phyloP scores from a whole-genome alignment of 257 asterid genomes.

The Lavandula angustifolia region DNA sequence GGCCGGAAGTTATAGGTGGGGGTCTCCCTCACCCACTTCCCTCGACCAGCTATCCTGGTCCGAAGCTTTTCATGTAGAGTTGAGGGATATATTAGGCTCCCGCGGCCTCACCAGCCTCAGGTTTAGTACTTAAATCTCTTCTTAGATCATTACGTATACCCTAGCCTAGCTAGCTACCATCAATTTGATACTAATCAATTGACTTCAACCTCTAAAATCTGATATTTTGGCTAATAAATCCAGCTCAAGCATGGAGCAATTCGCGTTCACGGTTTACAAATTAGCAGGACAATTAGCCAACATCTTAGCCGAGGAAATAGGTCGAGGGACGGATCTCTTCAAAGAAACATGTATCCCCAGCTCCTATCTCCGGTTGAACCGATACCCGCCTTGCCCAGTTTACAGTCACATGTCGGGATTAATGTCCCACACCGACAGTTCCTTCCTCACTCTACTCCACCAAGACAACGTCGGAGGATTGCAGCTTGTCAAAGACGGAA shows the following conservation, averaged over 20 bases:
- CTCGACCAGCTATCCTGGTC: slow-evolving; percentile 77
- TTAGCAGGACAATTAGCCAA: slow-evolving; percentile 56
- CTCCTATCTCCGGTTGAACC: slow-evolving; percentile 76
- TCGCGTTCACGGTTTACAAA: slow-evolving; percentile 49
- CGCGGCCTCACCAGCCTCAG: slow-evolving; percentile 48
- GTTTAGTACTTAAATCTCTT: no score
- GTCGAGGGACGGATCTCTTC: slow-evolving; percentile 44
- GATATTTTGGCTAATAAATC: no score
- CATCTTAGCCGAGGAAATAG: slow-evolving; percentile 61
- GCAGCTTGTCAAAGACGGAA: slow-evolving; percentile 69
- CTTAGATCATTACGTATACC: no score
- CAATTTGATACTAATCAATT: no score
- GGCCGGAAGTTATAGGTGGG: slow-evolving; percentile 79
- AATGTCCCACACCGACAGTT: slow-evolving; percentile 85
- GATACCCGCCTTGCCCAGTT: slow-evolving; percentile 69
- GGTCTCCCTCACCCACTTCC: slow-evolving; percentile 68
- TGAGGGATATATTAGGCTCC: slow-evolving; percentile 46
- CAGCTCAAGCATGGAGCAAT: slow-evolving; percentile 71
- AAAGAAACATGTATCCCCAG: slow-evolving; percentile 57
- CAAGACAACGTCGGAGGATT: slow-evolving; percentile 85
- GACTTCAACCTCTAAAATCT: no score
- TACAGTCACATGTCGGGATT: slow-evolving; percentile 58
- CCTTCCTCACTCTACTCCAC: slow-evolving; percentile 74
- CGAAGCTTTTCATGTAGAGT: slow-evolving; percentile 77
- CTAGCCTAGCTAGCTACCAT: not conserved